phyloP scores from a whole-genome alignment of 257 asterid species.

The Solanum pennellii region DNA sequence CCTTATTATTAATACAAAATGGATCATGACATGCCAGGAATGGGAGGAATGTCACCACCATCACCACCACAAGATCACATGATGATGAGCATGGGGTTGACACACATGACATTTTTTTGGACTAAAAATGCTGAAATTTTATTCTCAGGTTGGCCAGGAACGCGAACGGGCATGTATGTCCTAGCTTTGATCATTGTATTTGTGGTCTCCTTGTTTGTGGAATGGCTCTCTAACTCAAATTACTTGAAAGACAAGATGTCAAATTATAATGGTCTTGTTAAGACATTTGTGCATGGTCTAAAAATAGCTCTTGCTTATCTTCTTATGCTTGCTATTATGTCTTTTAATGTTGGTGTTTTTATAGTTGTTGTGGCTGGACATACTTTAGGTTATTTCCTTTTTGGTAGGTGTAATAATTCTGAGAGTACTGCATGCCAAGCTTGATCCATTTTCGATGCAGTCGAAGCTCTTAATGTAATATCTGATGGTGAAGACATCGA shows the following conservation, averaged over 20 bases:
- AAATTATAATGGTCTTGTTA: not conserved
- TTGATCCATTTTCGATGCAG: not conserved
- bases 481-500: not conserved
- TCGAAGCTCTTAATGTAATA: not conserved
- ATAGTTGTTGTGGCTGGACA: not conserved
- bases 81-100: not conserved
- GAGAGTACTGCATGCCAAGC: not conserved
- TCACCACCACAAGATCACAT: not conserved
- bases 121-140: not conserved
- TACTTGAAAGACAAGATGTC: not conserved
- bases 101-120: not conserved
- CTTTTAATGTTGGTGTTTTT: not conserved
- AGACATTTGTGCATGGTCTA: not conserved
- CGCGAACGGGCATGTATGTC: not conserved
- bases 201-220: not conserved
- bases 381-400: not conserved
- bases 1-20: not conserved
- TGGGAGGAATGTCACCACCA: not conserved
- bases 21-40: not conserved
- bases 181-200: not conserved
- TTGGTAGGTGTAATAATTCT: not conserved
- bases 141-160: not conserved
- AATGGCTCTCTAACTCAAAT: not conserved
- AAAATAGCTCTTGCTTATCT: not conserved
- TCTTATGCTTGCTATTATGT: not conserved